These are phyloP conservation scores for Phoenix roebelenii DNA, from an alignment of 176 grass and related monocot species.

Conservation along the genomic window DNA sequence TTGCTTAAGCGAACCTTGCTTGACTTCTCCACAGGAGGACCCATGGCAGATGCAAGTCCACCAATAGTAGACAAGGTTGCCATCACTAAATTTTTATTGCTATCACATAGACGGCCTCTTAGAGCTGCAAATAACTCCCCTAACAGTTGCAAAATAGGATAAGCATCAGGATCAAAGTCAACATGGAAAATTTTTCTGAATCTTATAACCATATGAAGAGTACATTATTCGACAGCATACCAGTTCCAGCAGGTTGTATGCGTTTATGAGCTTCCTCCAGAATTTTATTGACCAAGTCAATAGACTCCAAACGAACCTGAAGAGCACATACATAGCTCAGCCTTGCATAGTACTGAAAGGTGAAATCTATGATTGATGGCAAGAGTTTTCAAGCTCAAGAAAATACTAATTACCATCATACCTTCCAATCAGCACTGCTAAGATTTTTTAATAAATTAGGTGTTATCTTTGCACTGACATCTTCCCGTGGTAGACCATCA, in stretches of 20 bases:
- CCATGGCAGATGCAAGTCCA: conserved; percentile 81
- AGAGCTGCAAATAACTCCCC: conserved; percentile 76
- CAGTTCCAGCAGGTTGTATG: conserved; percentile 84
- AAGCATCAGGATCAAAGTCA: not conserved
- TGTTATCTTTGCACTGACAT: conserved; percentile 92
- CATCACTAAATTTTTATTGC: conserved; percentile 98
- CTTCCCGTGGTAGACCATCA: conserved; percentile 92
- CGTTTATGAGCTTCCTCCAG: conserved; percentile 97
- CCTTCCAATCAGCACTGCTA: conserved; percentile 94
- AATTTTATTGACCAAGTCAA: conserved; percentile 83
- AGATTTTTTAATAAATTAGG: conserved; percentile 76
- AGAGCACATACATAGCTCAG: too few species aligned
- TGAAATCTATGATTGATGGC: too few species aligned
- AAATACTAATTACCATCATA: conserved; percentile 8
- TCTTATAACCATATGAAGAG: too few species aligned
- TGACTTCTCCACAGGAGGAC: conserved; percentile 83
- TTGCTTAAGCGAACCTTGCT: conserved; percentile 53
- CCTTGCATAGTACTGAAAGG: too few species aligned
- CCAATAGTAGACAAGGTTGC: conserved; percentile 75
- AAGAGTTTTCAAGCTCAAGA: too few species aligned
- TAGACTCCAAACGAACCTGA: conserved; percentile 80
- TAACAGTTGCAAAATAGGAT: conserved; percentile 29
- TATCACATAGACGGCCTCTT: conserved; percentile 79
- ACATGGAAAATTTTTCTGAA: too few species aligned
- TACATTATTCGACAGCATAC: conserved; percentile 17